These are phyloP conservation scores for Artemisia annua DNA, from an alignment of 129 eudicot genomes.

Conservation along the genomic window DNA sequence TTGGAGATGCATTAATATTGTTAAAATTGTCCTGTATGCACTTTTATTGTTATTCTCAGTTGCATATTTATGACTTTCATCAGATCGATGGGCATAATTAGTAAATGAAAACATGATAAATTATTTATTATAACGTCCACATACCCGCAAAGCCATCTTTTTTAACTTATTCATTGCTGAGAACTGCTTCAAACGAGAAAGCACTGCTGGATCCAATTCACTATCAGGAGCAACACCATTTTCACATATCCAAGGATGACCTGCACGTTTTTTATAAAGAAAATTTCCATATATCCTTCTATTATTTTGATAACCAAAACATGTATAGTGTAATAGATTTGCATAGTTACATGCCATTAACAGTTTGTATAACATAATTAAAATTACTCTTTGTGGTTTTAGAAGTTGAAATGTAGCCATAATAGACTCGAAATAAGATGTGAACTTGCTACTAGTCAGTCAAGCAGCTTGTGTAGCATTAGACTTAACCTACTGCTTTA, in stretches of 20 bases:
- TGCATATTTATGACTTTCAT: not conserved
- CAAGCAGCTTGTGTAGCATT: too few relatives aligned
- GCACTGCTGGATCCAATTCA: constrained; percentile 87
- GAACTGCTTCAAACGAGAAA: constrained; percentile 91
- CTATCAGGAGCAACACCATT: constrained; percentile 97
- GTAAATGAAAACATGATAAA: not conserved
- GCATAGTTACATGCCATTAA: too few relatives aligned
- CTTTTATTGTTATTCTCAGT: not conserved
- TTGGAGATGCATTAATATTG: too few relatives aligned
- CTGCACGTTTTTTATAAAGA: constrained; percentile 29
- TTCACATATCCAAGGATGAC: constrained; percentile 99
- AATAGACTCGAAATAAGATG: too few relatives aligned
- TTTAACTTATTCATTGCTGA: constrained; percentile 97
- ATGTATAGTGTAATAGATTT: too few relatives aligned
- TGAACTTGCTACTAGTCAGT: too few relatives aligned
- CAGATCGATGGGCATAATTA: not conserved
- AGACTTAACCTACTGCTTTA: too few relatives aligned
- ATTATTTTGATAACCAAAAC: too few relatives aligned
- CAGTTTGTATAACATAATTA: not conserved
- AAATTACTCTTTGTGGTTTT: not conserved
- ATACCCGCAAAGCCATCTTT: constrained; percentile 99
- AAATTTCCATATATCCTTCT: too few relatives aligned
- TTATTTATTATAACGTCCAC: constrained; percentile 21
- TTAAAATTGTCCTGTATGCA: too few relatives aligned
- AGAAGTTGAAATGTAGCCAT: too few relatives aligned